A percentile compares a stretch with the other conserved stretches of the same genome.
These are phyloP conservation scores for Tetracladium marchalianum DNA, from an alignment of 495 filamentous ascomycete genomes.

Conservation along the genomic window DNA sequence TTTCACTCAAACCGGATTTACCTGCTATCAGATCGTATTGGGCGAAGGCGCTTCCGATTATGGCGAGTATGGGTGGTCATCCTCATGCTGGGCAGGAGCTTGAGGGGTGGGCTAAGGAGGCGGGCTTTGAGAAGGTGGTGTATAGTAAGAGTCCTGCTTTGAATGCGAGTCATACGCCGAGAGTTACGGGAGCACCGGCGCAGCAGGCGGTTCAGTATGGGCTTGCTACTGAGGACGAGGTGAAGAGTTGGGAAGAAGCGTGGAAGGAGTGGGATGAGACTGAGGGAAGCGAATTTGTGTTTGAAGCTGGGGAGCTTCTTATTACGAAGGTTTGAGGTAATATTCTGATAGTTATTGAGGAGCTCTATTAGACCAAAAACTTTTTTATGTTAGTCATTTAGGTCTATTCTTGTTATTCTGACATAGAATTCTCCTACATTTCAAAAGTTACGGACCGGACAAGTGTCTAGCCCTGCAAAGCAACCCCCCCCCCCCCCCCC, in stretches of 20 bases:
- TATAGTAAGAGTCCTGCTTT: not conserved
- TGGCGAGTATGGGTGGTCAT: conserved; percentile 3
- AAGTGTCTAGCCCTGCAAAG: too few relatives aligned
- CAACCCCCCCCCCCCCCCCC: too few relatives aligned
- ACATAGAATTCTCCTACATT: too few relatives aligned
- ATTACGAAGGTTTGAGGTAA: too few relatives aligned
- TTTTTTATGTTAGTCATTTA: too few relatives aligned
- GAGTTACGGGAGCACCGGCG: not conserved
- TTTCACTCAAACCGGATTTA: not conserved
- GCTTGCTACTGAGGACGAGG: conserved; percentile 5
- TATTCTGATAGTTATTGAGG: too few relatives aligned
- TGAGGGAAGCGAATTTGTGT: conserved; percentile 3
- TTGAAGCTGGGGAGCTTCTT: conserved; percentile 2
- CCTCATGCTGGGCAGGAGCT: not conserved
- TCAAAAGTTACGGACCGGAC: too few relatives aligned
- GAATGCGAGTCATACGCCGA: not conserved
- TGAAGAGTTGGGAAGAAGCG: not conserved
- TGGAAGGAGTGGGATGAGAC: conserved; percentile 5
- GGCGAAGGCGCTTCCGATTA: not conserved
- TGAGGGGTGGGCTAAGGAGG: conserved; percentile 1
- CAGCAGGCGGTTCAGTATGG: conserved; percentile 6
- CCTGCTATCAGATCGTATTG: not conserved
- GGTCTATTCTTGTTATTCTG: too few relatives aligned
- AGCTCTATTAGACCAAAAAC: too few relatives aligned
- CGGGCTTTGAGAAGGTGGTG: not conserved